Base-by-base conservation (phyloP, 805 yeast genomes). In the Saccharomycopsis sp. region DNA sequence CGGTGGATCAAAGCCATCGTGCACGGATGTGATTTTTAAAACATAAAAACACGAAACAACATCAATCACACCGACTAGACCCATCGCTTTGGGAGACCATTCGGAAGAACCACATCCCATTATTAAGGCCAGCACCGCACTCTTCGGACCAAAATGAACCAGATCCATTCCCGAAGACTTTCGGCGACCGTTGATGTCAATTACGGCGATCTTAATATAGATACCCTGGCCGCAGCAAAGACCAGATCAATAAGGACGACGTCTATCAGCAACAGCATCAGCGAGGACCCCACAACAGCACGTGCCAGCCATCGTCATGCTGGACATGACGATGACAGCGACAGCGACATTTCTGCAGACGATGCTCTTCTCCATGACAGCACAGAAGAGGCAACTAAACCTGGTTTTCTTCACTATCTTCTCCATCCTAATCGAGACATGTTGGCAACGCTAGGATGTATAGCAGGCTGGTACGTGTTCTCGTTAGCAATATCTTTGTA, bases 401-500 rank as follows among this genome's bases (percentile, higher is more conserved):
- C 23, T 9, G 51, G 56, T 5, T 53, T 37, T 15, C 24, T 55
- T 23, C 29, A 51, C 18, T 52, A 51, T 2, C 34, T 60, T n/a
- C 8, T 48, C 3, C 61, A 60, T 52, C 63, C 63, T 2, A 50
- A 16, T 8, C 29, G 20, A 5, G 61, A 56, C 14, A 58, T 46
- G 9, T 16, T 60, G 16, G 37, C 46, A 9, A 57, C 56, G 24
- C 34, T 57, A 4, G 41, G 23, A 8, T 58, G 62, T 52, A 61
- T 59, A 46, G n/a, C 68, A 5, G 87, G 88, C 3, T 88, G 94
- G 95, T 88, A 86, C 64, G 58, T 77, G 16, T 85, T 85, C 59
- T 84, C 91, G 4, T 73, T 87, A 57, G 72, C 87, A 16, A 81
- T 88, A 18, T 84, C 91, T 7, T 70, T 89, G 34, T 94, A 92